A percentile compares a stretch with the other conserved stretches of the same genome.
Evolutionary conservation across 495 filamentous ascomycete species (phyloP).

Genomic region (Immersiella caudata): DNA sequence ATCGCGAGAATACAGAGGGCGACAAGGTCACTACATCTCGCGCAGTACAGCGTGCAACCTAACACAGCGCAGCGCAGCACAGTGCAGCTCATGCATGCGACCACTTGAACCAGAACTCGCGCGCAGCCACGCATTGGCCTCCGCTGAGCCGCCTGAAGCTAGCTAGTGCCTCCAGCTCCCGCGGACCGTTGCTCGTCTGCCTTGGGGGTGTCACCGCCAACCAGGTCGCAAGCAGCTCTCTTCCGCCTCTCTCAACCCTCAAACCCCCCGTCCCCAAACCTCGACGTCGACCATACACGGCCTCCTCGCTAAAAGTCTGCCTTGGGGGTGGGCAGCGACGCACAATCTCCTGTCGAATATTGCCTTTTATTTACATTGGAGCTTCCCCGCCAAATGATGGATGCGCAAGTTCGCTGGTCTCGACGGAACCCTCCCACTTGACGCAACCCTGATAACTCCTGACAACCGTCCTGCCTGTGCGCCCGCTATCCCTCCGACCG

Average conservation of each 20-base stretch:
- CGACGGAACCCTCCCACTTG: constrained; percentile 23
- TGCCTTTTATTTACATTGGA: constrained; percentile 13
- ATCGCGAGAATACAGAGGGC: background rate
- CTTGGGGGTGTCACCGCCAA: constrained; percentile 40
- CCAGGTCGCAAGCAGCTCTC: constrained; percentile 17
- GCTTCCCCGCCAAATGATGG: constrained; percentile 30
- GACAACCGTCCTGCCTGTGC: constrained; percentile 3
- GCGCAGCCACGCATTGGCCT: constrained; percentile 25
- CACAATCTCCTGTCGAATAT: constrained; percentile 9
- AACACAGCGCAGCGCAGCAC: constrained; percentile 7
- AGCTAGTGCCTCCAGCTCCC: constrained; percentile 16
- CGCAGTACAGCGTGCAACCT: background rate
- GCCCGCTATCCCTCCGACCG: background rate
- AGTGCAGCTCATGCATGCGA: constrained; percentile 19
- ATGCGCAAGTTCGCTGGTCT: constrained; percentile 31
- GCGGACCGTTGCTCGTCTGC: constrained; percentile 29
- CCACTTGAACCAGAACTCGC: constrained; percentile 7
- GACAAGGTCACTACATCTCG: background rate
- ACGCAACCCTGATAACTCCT: background rate
- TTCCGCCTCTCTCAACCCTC: background rate
- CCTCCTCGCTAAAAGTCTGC: constrained; percentile 20
- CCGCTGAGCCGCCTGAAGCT: constrained; percentile 24
- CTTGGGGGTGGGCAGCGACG: constrained; percentile 21
- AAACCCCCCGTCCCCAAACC: constrained; percentile 4
- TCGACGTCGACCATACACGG: constrained; percentile 8